Percentiles rank a stretch among this genome's conserved stretches.
phyloP scores from a whole-genome alignment of 441 rosid genomes.

The Mallotus japonicus region DNA sequence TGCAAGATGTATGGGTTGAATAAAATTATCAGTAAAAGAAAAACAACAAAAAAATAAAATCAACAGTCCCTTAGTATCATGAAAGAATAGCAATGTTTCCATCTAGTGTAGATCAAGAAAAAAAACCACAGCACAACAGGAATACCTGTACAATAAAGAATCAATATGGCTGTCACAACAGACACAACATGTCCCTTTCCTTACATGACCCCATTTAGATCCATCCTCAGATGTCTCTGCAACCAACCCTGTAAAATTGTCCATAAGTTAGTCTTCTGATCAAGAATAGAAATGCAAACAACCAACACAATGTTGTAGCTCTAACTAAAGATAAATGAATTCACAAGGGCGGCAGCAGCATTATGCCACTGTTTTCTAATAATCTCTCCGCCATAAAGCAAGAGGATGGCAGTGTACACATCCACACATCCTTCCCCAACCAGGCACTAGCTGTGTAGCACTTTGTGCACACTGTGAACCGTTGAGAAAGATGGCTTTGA shows the following conservation, averaged over 20 bases:
- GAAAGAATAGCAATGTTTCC: neutral
- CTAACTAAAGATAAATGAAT: neutral
- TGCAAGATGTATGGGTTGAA: slow-evolving; percentile 29
- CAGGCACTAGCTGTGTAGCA: neutral
- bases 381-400: neutral
- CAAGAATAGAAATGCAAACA: slow-evolving; percentile 8
- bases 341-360: neutral
- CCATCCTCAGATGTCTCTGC: slow-evolving; percentile 83
- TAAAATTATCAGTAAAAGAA: neutral
- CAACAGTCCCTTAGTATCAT: neutral
- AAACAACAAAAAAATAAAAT: neutral
- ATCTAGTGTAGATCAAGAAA: neutral
- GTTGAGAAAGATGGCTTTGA: neutral
- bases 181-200: slow-evolving; percentile 91
- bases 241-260: slow-evolving; percentile 42
- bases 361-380: neutral
- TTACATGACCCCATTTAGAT: slow-evolving; percentile 81
- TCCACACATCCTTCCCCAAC: neutral
- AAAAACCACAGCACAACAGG: neutral
- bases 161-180: slow-evolving; percentile 95
- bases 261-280: neutral
- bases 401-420: neutral
- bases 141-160: slow-evolving; percentile 88
- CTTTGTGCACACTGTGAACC: neutral
- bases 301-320: neutral